phyloP scores from a whole-genome alignment of 1,284 basidiomycete species.

The Cryptococcus hybrid region DNA sequence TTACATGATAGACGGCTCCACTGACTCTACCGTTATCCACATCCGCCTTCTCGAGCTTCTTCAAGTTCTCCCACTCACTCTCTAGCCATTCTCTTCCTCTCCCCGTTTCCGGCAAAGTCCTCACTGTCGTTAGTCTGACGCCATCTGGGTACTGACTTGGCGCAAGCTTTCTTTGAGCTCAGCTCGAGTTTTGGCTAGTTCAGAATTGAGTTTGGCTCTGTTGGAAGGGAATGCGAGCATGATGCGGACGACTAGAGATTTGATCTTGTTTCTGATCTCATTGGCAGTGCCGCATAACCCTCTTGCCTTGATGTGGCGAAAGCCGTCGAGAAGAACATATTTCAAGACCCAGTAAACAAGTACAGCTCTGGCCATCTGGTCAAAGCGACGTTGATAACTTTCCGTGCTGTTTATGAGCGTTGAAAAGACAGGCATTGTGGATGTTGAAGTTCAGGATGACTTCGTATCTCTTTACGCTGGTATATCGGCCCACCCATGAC shows the following conservation, averaged over 20 bases:
- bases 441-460: background rate
- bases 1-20: conserved; percentile 82
- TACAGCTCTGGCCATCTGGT: conserved; percentile 19
- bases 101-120: conserved; percentile 65
- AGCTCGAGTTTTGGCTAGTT: conserved; percentile 65
- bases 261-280: conserved; percentile 26
- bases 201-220: conserved; percentile 63
- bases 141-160: conserved; percentile 56
- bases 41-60: conserved; percentile 61
- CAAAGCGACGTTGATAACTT: conserved; percentile 8
- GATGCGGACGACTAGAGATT: conserved; percentile 57
- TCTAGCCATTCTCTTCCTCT: conserved; percentile 72
- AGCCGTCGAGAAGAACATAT: conserved; percentile 25
- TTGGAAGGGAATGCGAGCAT: conserved; percentile 67
- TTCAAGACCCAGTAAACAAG: conserved; percentile 17
- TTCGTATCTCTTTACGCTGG: no score
- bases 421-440: conserved; percentile 6
- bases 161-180: conserved; percentile 65
- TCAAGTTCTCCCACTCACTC: conserved; percentile 75
- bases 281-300: conserved; percentile 54
- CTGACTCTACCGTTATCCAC: conserved; percentile 68
- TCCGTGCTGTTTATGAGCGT: conserved; percentile 4
- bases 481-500: no score
- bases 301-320: conserved; percentile 70
- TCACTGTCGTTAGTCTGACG: conserved; percentile 54